phyloP scores from a whole-genome alignment of 352 stramenopile species.

The Pythium sukuiense region DNA sequence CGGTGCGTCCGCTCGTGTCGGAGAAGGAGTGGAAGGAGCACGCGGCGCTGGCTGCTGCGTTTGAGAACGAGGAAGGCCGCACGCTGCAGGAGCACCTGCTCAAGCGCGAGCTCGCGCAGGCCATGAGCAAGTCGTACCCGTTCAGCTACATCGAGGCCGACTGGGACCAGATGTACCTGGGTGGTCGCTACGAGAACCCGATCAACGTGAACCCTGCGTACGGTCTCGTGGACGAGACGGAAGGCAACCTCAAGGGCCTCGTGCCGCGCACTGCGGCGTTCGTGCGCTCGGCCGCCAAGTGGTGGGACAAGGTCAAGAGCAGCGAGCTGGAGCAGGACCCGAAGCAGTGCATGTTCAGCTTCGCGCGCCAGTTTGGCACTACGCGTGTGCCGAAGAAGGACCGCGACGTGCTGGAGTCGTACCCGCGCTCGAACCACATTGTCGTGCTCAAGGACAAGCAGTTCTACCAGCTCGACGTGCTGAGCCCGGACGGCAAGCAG shows the following conservation, averaged over 20 bases:
- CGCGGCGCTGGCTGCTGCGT: slow-evolving; percentile 45
- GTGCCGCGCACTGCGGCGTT: slow-evolving; percentile 76
- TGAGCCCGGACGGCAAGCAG: slow-evolving; percentile 82
- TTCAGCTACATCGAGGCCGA: slow-evolving; percentile 93
- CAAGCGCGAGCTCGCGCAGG: slow-evolving; percentile 63
- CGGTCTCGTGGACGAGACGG: slow-evolving; percentile 77
- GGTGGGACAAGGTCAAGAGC: slow-evolving; percentile 87
- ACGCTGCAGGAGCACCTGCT: slow-evolving; percentile 38
- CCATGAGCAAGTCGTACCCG: slow-evolving; percentile 83
- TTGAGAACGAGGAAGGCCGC: slow-evolving; percentile 38
- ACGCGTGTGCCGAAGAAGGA: slow-evolving; percentile 74
- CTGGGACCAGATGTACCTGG: slow-evolving; percentile 92
- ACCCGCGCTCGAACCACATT: slow-evolving; percentile 83
- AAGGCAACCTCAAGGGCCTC: slow-evolving; percentile 68
- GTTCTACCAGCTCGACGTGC: slow-evolving; percentile 82
- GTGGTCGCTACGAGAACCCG: slow-evolving; percentile 84
- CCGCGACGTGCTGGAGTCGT: slow-evolving; percentile 74
- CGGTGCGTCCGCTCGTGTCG: slow-evolving; percentile 59
- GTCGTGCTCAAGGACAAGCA: slow-evolving; percentile 87
- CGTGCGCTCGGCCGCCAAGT: slow-evolving; percentile 83
- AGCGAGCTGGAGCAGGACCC: slow-evolving; percentile 88
- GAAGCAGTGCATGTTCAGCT: slow-evolving; percentile 90
- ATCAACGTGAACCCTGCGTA: slow-evolving; percentile 93
- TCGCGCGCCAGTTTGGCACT: slow-evolving; percentile 86
- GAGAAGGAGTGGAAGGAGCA: slow-evolving; percentile 48